Evolutionary conservation across 495 filamentous ascomycete genomes (phyloP).

Genomic region (Podospora pseudoanserina): DNA sequence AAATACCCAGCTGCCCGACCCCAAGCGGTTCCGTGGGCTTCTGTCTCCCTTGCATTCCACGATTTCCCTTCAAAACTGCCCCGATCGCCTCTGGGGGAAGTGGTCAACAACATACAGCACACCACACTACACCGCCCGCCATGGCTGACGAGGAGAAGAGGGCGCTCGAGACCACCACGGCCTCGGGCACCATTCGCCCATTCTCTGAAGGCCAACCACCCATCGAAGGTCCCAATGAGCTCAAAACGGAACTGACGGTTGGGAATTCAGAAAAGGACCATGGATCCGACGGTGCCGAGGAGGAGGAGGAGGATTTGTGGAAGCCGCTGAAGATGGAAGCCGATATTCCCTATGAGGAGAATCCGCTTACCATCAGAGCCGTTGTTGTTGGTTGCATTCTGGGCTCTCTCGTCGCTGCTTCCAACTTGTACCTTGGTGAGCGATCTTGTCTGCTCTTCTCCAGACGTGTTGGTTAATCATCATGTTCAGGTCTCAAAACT

Average conservation of each 20-base stretch:
- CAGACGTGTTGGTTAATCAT: conserved; percentile 23
- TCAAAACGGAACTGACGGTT: conserved; percentile 22
- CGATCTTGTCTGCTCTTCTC: neutral
- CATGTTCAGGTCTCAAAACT: conserved; percentile 54
- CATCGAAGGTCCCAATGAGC: conserved; percentile 19
- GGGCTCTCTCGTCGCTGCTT: conserved; percentile 59
- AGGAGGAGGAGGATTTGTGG: conserved; percentile 41
- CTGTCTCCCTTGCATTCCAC: neutral
- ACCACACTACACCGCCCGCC: neutral
- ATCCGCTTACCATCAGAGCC: conserved; percentile 57
- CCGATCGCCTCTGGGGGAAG: too few relatives aligned
- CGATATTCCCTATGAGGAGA: conserved; percentile 39
- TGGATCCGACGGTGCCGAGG: conserved; percentile 16
- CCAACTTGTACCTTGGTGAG: conserved; percentile 61
- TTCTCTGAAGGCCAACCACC: conserved; percentile 31
- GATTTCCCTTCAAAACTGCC: neutral
- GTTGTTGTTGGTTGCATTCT: conserved; percentile 54
- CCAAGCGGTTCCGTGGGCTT: neutral
- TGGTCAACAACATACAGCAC: neutral
- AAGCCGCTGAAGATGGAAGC: conserved; percentile 46
- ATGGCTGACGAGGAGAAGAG: conserved; percentile 31
- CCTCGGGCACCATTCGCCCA: conserved; percentile 22
- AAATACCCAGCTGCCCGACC: conserved; percentile 9
- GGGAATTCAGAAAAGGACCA: conserved; percentile 19
- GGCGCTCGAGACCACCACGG: conserved; percentile 14